A percentile compares a stretch with the other conserved stretches of the same genome.
phyloP scores from a whole-genome alignment of 2,329 filamentous ascomycete genomes.

The Microdochium paspali region DNA sequence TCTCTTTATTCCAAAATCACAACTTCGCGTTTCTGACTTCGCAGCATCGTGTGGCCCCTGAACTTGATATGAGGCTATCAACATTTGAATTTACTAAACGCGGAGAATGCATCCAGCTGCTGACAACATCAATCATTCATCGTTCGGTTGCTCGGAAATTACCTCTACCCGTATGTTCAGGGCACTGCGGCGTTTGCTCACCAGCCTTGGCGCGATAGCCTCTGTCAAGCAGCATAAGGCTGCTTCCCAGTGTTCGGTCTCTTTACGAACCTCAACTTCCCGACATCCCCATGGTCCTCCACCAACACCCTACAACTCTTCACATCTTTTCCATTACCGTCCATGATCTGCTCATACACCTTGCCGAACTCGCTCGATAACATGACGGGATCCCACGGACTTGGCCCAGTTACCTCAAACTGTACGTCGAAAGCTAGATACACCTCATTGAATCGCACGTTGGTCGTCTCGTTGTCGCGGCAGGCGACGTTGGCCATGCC shows the following conservation, averaged over 20 bases:
- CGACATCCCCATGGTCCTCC: neutral
- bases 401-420: constrained; percentile 10
- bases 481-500: constrained; percentile 19
- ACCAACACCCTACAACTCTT: neutral
- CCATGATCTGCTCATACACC: constrained; percentile 9
- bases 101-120: too few species aligned
- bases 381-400: constrained; percentile 3
- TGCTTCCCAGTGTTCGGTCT: neutral
- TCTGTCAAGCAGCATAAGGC: too few species aligned
- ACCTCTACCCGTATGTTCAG: too few species aligned
- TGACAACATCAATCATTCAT: too few species aligned
- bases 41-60: too few species aligned
- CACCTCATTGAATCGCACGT: constrained; percentile 29
- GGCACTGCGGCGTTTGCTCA: too few species aligned
- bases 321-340: neutral
- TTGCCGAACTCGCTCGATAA: constrained; percentile 8
- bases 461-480: constrained; percentile 17
- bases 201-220: too few species aligned
- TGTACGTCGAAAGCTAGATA: constrained; percentile 21
- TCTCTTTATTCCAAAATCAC: too few species aligned
- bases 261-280: neutral
- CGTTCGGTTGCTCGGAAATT: too few species aligned
- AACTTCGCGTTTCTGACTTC: too few species aligned
- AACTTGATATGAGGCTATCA: too few species aligned
- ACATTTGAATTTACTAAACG: too few species aligned